phyloP scores from a whole-genome alignment of 441 rosid genomes.

The Melastoma candidum region DNA sequence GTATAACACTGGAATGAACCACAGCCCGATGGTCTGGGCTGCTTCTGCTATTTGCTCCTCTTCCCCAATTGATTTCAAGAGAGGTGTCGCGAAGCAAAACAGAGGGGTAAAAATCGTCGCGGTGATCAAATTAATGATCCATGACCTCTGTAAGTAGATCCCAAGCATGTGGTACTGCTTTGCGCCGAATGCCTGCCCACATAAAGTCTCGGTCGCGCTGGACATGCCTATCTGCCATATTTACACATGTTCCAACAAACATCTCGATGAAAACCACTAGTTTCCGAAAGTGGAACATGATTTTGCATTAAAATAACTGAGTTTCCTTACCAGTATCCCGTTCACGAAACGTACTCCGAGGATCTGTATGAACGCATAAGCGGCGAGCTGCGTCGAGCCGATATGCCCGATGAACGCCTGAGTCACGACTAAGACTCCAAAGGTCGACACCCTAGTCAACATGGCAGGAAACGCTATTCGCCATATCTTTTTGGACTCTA shows the following conservation, averaged over 20 bases:
- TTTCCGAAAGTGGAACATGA: no score
- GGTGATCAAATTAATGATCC: constrained; percentile 21
- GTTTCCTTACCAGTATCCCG: constrained; percentile 31
- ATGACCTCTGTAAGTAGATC: constrained; percentile 20
- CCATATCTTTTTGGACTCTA: constrained; percentile 40
- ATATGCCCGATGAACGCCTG: constrained; percentile 39
- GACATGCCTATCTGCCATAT: neutral
- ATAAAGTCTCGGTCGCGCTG: no score
- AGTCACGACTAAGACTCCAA: constrained; percentile 29
- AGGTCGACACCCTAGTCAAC: constrained; percentile 20
- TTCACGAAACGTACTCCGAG: constrained; percentile 26
- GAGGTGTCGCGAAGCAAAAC: no score
- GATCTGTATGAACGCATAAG: constrained; percentile 33
- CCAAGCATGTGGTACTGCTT: no score
- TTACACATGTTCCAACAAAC: no score
- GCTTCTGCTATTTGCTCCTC: no score
- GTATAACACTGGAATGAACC: no score
- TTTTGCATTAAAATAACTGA: constrained; percentile 2
- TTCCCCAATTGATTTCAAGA: no score
- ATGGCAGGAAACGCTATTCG: constrained; percentile 31
- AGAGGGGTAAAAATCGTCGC: no score
- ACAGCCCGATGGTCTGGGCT: no score
- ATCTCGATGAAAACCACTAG: no score
- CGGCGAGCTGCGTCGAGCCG: constrained; percentile 25
- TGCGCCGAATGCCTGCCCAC: no score